phyloP scores from a whole-genome alignment of 2,329 filamentous ascomycete species.

The Pseudogymnoascus sp. region DNA sequence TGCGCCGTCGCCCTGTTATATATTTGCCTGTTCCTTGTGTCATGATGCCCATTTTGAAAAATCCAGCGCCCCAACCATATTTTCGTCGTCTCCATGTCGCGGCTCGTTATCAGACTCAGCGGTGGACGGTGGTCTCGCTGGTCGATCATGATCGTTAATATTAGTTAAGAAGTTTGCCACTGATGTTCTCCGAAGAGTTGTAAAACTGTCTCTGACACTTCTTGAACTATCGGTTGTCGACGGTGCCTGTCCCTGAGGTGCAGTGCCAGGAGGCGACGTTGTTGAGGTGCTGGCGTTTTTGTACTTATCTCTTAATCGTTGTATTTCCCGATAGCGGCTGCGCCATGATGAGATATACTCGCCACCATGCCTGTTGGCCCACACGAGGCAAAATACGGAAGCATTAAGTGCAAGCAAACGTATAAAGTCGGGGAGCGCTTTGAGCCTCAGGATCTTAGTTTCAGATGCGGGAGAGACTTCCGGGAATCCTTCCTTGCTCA shows the following conservation, averaged over 20 bases:
- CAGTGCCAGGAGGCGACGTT: conserved; percentile 21
- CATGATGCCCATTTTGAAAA: conserved; percentile 31
- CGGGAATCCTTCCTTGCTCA: conserved; percentile 83
- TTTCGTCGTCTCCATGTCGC: conserved; percentile 25
- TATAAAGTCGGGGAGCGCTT: conserved; percentile 77
- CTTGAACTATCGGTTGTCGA: conserved; percentile 28
- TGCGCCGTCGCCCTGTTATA: conserved; percentile 1
- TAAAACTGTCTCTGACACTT: conserved; percentile 55
- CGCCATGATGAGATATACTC: conserved; percentile 89
- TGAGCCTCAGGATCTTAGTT: conserved; percentile 80
- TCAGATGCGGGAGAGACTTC: conserved; percentile 86
- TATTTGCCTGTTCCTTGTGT: conserved; percentile 1
- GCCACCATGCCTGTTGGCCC: conserved; percentile 68
- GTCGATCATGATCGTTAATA: conserved; percentile 50
- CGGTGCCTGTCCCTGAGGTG: conserved; percentile 18
- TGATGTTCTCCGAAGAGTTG: conserved; percentile 54
- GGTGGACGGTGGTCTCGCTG: conserved; percentile 52
- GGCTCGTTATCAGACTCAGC: conserved; percentile 46
- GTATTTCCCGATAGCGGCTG: conserved; percentile 77
- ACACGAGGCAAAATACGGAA: conserved; percentile 88
- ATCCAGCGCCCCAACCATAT: conserved; percentile 29
- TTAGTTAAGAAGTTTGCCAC: conserved; percentile 59
- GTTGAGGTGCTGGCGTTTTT: conserved; percentile 27
- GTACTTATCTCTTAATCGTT: conserved; percentile 67
- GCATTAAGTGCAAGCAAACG: conserved; percentile 87